Evolutionary conservation across 441 rosid species (phyloP).

Genomic region (Sinapis alba): DNA sequence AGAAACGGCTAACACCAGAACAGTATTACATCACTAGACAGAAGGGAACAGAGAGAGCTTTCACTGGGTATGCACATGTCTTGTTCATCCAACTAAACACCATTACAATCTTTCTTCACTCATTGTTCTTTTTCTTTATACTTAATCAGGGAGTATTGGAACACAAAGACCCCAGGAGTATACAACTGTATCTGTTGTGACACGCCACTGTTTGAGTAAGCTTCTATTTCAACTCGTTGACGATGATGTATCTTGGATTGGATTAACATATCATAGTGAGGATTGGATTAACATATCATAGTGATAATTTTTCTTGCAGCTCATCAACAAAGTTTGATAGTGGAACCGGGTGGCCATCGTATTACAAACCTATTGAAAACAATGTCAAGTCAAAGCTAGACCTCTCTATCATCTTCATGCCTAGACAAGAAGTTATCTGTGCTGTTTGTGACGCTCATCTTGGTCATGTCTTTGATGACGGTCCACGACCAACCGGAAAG

Average conservation of each 20-base stretch:
- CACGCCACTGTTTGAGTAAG: slow-evolving; percentile 81
- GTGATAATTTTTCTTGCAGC: slow-evolving; percentile 53
- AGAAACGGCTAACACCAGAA: slow-evolving; percentile 66
- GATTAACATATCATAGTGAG: neutral
- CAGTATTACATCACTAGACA: slow-evolving; percentile 76
- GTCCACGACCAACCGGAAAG: slow-evolving; percentile 84
- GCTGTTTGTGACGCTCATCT: slow-evolving; percentile 77
- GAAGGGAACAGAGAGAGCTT: slow-evolving; percentile 92
- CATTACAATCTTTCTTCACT: neutral
- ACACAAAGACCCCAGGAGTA: slow-evolving; percentile 73
- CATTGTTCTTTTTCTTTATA: neutral
- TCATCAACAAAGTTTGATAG: slow-evolving; percentile 90
- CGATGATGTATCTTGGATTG: neutral
- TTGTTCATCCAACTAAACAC: neutral
- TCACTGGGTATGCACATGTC: slow-evolving; percentile 62
- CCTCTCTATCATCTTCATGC: slow-evolving; percentile 88
- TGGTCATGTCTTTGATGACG: slow-evolving; percentile 87
- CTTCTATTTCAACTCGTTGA: too few species aligned
- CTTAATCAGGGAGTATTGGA: slow-evolving; percentile 74
- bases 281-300: too few species aligned
- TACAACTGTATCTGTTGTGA: slow-evolving; percentile 86
- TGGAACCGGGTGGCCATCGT: slow-evolving; percentile 98
- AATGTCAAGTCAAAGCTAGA: slow-evolving; percentile 78
- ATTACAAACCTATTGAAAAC: slow-evolving; percentile 68
- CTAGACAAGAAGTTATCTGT: slow-evolving; percentile 80